Conservation (phyloP, 1,284 basidiomycete genomes). For the Serendipita sp. region DNA sequence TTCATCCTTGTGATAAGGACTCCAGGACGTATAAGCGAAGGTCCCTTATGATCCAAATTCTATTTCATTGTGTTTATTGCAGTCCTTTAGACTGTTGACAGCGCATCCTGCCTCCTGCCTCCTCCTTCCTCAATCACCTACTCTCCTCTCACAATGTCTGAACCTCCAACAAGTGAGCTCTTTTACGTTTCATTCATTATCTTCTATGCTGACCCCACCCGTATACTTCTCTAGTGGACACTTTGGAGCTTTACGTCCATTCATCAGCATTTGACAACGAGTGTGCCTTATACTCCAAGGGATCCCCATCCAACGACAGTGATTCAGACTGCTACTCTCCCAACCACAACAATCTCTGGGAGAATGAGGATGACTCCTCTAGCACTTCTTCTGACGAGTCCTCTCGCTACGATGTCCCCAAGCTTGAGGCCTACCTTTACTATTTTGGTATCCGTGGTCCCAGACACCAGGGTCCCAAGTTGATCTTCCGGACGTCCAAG, state of each 20-base stretch:
- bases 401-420: conserved; percentile 10
- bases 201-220: too few species aligned
- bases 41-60: too few species aligned
- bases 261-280: conserved; percentile 5
- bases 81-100: too few species aligned
- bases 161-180: too few species aligned
- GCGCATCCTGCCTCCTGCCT: too few species aligned
- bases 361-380: conserved; percentile 9
- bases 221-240: too few species aligned
- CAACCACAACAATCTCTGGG: background rate
- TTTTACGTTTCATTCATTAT: too few species aligned
- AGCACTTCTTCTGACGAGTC: conserved; percentile 13
- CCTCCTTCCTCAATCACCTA: too few species aligned
- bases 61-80: too few species aligned
- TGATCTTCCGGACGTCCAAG: conserved; percentile 25
- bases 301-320: background rate
- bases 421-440: conserved; percentile 24
- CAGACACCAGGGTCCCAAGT: conserved; percentile 22
- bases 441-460: conserved; percentile 22
- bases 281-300: conserved; percentile 13
- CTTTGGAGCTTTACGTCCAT: background rate
- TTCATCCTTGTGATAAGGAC: too few species aligned
- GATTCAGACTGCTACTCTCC: background rate
- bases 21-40: too few species aligned
- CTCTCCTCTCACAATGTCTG: too few species aligned